Conservation (phyloP, 2,329 filamentous ascomycete species). For the Drechslera avenae region DNA sequence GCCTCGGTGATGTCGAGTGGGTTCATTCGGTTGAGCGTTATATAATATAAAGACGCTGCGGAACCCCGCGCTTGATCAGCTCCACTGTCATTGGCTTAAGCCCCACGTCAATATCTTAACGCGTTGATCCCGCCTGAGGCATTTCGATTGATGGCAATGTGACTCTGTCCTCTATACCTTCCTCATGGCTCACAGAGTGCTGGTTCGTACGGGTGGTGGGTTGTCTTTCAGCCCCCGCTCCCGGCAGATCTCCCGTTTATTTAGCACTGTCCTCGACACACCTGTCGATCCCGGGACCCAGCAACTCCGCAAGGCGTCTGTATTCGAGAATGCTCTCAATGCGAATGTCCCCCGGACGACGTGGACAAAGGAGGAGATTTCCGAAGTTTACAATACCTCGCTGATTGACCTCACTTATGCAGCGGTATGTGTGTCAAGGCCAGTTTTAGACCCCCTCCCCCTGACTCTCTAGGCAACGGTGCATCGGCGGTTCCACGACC, state of each 20-base stretch:
- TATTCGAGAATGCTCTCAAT: constrained; percentile 58
- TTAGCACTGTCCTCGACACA: constrained; percentile 43
- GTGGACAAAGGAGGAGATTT: constrained; percentile 83
- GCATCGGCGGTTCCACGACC: constrained; percentile 85
- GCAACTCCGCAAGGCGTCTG: constrained; percentile 24
- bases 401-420: constrained; percentile 79
- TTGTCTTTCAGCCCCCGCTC: background rate
- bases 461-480: constrained; percentile 64
- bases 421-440: constrained; percentile 58
- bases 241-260: constrained; percentile 16
- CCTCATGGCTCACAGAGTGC: constrained; percentile 10
- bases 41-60: constrained; percentile 6
- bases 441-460: constrained; percentile 1
- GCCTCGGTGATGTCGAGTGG: constrained; percentile 1
- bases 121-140: constrained; percentile 4
- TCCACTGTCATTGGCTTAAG: constrained; percentile 4
- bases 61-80: constrained; percentile 9
- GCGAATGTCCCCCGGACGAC: constrained; percentile 68
- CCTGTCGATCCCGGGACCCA: constrained; percentile 34
- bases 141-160: background rate
- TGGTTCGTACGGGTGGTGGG: constrained; percentile 7
- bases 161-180: constrained; percentile 1
- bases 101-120: constrained; percentile 8
- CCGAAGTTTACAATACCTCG: constrained; percentile 79
- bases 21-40: background rate